Evolutionary conservation across 2,329 filamentous ascomycete species (phyloP), one percentile per base, ranked within the genome.

Genomic region (Gliomastix tumulicola): DNA sequence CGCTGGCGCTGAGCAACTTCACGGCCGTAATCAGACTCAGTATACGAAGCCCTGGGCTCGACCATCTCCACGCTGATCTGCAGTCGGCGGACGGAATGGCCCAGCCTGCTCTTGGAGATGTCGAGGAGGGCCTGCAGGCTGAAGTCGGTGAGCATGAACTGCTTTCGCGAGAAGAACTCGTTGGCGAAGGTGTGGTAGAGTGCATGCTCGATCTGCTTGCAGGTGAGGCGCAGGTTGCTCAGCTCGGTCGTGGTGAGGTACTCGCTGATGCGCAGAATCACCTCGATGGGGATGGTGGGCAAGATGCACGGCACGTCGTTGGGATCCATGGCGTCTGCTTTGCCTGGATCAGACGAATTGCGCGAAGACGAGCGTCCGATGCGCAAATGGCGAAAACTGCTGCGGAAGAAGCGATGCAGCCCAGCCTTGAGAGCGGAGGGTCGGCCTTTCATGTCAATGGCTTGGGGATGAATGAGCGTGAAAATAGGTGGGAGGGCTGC

Each of bases 101-200:
- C 57, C 13, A 76, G 43, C 0, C 62, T 59, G 15, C 60, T 65
- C 38, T 65, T 61, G n/a, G 72, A 66, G 23, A 77, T 74, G 48
- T 71, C 60, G 53, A 71, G 43, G 10, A 82, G 60, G 0, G 69
- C 62, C 36, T 71, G 63, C 9, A 82, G 57, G 46, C 78, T 82
- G 44, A 64, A 56, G 22, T 72, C 60, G 3, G 69, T 70, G 37
- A 82, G 49, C 71, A 81, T 79, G 55, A 83, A 84, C 49, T 83
- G 78, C 47, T 72, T 75, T 52, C 76, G 77, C 35, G 60, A 64
- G 56, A 85, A 84, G 62, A 80, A 84, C 43, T 82, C 77, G 18
- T 60, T 60, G 20, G 69, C 63, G 45, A 83, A 84, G 22, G 62
- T 62, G 34, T 66, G 60, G 53, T 75, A 74, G 11, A 82, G 59